Evolutionary conservation across 2,329 filamentous ascomycete species (phyloP).

Genomic region (Periconia macrospinosa): DNA sequence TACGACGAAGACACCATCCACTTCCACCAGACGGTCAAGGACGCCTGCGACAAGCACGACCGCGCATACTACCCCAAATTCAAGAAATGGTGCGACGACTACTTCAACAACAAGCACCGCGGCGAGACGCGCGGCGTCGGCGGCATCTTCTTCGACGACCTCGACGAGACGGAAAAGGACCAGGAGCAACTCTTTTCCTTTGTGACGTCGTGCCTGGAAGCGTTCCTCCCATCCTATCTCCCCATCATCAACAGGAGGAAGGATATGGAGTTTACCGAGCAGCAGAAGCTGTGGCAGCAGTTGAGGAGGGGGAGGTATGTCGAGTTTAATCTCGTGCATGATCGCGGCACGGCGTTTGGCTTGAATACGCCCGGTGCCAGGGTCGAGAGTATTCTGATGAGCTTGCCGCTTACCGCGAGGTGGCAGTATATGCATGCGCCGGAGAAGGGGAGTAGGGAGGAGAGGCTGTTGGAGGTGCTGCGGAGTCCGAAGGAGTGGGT

Average conservation of each 20-base stretch:
- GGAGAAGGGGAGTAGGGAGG: slow-evolving; percentile 74
- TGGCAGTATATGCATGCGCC: slow-evolving; percentile 97
- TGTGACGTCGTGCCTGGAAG: slow-evolving; percentile 78
- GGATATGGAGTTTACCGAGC: slow-evolving; percentile 84
- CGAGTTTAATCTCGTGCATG: slow-evolving; percentile 97
- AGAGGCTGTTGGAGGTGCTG: slow-evolving; percentile 74
- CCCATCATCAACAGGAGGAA: slow-evolving; percentile 88
- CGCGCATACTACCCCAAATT: slow-evolving; percentile 89
- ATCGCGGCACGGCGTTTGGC: slow-evolving; percentile 91
- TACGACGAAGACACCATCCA: slow-evolving; percentile 97
- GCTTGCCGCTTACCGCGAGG: slow-evolving; percentile 84
- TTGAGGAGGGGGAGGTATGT: slow-evolving; percentile 92
- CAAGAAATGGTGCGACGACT: slow-evolving; percentile 98
- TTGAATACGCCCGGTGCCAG: slow-evolving; percentile 88
- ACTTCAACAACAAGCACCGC: slow-evolving; percentile 93
- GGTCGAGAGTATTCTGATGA: slow-evolving; percentile 98
- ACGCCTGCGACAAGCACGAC: slow-evolving; percentile 91
- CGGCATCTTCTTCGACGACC: slow-evolving; percentile 98
- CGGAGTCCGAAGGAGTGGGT: slow-evolving; percentile 65
- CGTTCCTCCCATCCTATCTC: slow-evolving; percentile 88
- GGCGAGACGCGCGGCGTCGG: slow-evolving; percentile 84
- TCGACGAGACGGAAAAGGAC: slow-evolving; percentile 84
- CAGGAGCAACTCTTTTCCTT: slow-evolving; percentile 90
- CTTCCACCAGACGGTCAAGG: slow-evolving; percentile 93
- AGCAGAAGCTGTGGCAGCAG: slow-evolving; percentile 96